Percentiles rank a stretch among this genome's conserved stretches.
These are phyloP conservation scores for Elsinoe perseae DNA, from an alignment of 2,329 filamentous ascomycete genomes.

Conservation along the genomic window DNA sequence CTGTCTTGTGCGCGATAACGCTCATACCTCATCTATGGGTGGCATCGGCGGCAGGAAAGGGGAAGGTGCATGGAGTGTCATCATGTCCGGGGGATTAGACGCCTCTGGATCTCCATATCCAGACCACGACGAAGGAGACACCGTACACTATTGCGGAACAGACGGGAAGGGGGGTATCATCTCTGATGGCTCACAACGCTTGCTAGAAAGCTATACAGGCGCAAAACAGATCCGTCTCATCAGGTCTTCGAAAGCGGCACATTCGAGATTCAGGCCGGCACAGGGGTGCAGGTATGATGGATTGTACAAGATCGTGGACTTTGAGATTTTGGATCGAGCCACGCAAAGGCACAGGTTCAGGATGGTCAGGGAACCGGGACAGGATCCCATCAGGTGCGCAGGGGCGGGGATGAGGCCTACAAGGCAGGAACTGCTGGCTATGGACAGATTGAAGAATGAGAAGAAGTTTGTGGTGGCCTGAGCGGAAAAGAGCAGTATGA, in stretches of 20 bases:
- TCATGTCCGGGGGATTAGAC: constrained; percentile 40
- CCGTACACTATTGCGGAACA: constrained; percentile 48
- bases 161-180: constrained; percentile 30
- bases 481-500: too few relatives aligned
- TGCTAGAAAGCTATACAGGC: constrained; percentile 36
- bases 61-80: constrained; percentile 47
- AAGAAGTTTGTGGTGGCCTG: constrained; percentile 15
- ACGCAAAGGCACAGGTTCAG: constrained; percentile 43
- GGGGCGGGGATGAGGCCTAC: constrained; percentile 40
- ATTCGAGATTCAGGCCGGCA: constrained; percentile 38
- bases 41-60: constrained; percentile 48
- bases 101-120: constrained; percentile 32
- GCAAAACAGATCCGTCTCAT: constrained; percentile 44
- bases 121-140: constrained; percentile 45
- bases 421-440: constrained; percentile 24
- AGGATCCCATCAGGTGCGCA: constrained; percentile 41
- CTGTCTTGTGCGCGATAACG: constrained; percentile 45
- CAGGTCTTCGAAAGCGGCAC: constrained; percentile 37
- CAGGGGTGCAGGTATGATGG: constrained; percentile 52
- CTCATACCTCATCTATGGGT: constrained; percentile 42
- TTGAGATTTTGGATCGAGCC: constrained; percentile 33
- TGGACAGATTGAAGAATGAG: constrained; percentile 2
- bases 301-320: constrained; percentile 42
- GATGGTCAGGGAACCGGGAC: constrained; percentile 37
- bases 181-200: constrained; percentile 34